Percentiles rank a stretch among this genome's conserved stretches.
Evolutionary conservation across 805 yeast species (phyloP).

Genomic region (Starmerella cellae): DNA sequence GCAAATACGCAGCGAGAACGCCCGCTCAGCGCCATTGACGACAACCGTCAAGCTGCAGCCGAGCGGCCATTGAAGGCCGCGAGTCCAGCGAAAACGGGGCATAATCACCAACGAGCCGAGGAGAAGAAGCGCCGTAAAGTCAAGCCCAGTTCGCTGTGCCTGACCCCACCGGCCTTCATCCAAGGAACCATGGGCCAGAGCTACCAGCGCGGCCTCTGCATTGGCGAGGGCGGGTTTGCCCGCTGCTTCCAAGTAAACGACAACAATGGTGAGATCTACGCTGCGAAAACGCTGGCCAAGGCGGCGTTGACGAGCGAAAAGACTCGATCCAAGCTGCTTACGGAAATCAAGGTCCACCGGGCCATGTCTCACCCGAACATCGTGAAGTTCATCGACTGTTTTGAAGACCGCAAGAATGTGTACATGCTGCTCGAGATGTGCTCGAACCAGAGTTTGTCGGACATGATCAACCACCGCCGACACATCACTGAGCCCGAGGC

Average conservation of each 20-base stretch:
- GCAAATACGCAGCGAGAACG: constrained; percentile 5
- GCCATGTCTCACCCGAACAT: constrained; percentile 77
- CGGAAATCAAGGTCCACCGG: constrained; percentile 92
- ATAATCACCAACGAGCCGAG: constrained; percentile 4
- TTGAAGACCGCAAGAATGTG: constrained; percentile 90
- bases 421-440: constrained; percentile 89
- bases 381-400: constrained; percentile 88
- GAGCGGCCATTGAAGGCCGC: background rate
- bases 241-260: constrained; percentile 95
- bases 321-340: constrained; percentile 61
- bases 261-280: constrained; percentile 67
- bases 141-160: constrained; percentile 78
- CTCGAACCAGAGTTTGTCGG: constrained; percentile 90
- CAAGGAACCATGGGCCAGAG: constrained; percentile 77
- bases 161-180: constrained; percentile 91
- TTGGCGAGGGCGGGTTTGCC: constrained; percentile 99
- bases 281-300: constrained; percentile 96
- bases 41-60: constrained; percentile 6
- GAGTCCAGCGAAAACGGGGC: background rate
- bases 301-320: constrained; percentile 83
- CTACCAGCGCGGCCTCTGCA: constrained; percentile 75
- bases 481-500: constrained; percentile 84
- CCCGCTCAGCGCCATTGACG: constrained; percentile 11
- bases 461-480: constrained; percentile 71
- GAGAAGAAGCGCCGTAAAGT: constrained; percentile 38